Percentiles rank a stretch among this genome's conserved stretches.
phyloP scores from a whole-genome alignment of 306 rosid species.

The Malus asiatica region DNA sequence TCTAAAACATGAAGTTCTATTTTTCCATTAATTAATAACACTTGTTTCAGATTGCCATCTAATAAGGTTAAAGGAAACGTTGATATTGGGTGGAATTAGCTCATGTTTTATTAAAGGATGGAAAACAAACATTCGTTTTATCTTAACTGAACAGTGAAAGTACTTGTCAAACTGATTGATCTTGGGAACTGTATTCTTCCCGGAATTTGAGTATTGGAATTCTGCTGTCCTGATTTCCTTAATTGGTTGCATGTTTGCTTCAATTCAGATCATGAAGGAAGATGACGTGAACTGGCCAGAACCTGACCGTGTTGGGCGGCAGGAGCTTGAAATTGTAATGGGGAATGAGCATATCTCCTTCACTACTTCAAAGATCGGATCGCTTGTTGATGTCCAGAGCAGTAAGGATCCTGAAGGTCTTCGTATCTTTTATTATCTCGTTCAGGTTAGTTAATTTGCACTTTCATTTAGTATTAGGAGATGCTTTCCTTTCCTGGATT shows the following conservation, averaged over 20 bases:
- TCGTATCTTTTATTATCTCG: constrained; percentile 94
- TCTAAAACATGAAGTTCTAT: not conserved
- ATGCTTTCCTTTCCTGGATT: not conserved
- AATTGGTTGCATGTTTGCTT: not conserved
- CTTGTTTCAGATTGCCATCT: not conserved
- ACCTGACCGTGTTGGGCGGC: constrained; percentile 90
- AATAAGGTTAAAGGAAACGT: not conserved
- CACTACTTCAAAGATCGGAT: constrained; percentile 94
- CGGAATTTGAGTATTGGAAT: not conserved
- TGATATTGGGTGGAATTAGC: not conserved
- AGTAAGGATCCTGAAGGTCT: constrained; percentile 99
- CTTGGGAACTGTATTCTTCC: not conserved
- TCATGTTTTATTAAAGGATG: not conserved
- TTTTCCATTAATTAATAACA: not conserved
- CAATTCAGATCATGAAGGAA: constrained; percentile 78
- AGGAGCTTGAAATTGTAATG: constrained; percentile 97
- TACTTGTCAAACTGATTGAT: not conserved
- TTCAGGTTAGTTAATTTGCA: constrained; percentile 55
- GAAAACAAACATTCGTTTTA: not conserved
- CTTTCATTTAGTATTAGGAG: not conserved
- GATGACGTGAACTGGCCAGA: constrained; percentile 98
- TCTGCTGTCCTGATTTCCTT: not conserved
- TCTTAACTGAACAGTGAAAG: not conserved
- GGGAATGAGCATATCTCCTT: constrained; percentile 96
- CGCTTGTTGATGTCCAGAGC: constrained; percentile 92